Percentiles rank a stretch among this genome's conserved stretches.
Conservation (phyloP, 768 basidiomycete species). For the Hygrophoropsis aurantiaca region DNA sequence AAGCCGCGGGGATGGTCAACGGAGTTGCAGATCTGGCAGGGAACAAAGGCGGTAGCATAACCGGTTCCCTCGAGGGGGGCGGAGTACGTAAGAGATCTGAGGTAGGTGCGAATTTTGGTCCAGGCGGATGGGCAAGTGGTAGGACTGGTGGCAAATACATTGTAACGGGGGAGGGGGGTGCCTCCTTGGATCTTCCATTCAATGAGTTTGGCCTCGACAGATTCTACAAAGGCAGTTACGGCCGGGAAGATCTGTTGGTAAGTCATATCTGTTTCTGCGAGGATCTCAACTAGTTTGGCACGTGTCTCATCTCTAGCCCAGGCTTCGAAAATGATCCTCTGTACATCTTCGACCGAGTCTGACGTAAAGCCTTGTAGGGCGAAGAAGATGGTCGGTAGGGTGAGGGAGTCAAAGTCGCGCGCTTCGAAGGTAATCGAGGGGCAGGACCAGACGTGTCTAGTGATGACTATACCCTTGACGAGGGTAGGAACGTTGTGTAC, state of each 20-base stretch:
- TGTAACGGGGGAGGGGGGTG: background rate
- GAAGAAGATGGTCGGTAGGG: background rate
- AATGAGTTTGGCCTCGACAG: background rate
- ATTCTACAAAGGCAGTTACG: background rate
- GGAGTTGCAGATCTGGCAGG: background rate
- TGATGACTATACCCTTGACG: background rate
- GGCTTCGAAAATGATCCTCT: background rate
- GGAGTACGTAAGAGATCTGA: background rate
- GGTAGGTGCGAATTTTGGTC: background rate
- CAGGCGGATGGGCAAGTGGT: background rate
- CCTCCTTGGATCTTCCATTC: background rate
- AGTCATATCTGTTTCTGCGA: background rate
- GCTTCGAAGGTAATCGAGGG: background rate
- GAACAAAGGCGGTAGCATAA: background rate
- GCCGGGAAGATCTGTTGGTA: background rate
- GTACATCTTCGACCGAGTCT: accelerated
- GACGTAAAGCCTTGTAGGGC: background rate
- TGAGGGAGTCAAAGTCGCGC: background rate
- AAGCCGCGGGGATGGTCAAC: background rate
- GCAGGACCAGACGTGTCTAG: background rate
- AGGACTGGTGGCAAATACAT: background rate
- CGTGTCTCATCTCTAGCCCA: background rate
- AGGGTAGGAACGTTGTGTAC: background rate
- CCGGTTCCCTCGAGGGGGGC: background rate
- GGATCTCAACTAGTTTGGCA: background rate